Base-by-base conservation (phyloP, 2,329 filamentous ascomycete genomes). In the Cytospora paraplurivora region DNA sequence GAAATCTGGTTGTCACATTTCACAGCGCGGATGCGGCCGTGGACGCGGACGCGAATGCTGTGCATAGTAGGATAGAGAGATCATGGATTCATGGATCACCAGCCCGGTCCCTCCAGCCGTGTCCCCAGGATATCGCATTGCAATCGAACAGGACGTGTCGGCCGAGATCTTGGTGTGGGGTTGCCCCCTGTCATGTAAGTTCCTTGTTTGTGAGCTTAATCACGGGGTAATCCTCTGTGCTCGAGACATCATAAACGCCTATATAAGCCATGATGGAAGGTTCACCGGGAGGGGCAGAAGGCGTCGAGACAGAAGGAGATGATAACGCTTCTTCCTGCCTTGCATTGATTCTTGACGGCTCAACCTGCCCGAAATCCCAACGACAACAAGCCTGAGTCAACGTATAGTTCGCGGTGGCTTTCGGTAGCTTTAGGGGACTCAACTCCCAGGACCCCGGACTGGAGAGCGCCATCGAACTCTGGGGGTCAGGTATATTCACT, bases 1-100 rank as follows among this genome's bases (percentile, higher is more conserved):
- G 35, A 52, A 50, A 59, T 63, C 56, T 63, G 63, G 63, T 60
- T 60, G 54, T 65, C 63, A 65, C 63, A 65, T 65, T 38, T 53
- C 35, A 65, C 63, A 56, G 53, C 47, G 19, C 63, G 56, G 37
- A 50, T 60, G 58, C 58, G 53, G 53, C 50, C 52, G 58, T 50
- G 57, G 13, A 44, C 17, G 44, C 17, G 56, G 50, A 58, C 34
- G 60, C 60, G 21, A 44, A 52, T 54, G 38, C 50, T 33, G 58
- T 59, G 59, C 56, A 62, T 53, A 53, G 27, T 27, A 27, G 2
- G 27, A 27, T 27, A 27, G 27, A 4, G 27, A 27, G 15, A 17
- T 41, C 10, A 44, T 8, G 55, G 59, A 47, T 55, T 34, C 55
- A 55, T 32, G 19, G 34, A 51, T 35, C 44, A 56, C 19, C 21